Evolutionary conservation across 352 stramenopile species (phyloP), one percentile per base, ranked within the genome.

Genomic region (Globisporangium splendens): DNA sequence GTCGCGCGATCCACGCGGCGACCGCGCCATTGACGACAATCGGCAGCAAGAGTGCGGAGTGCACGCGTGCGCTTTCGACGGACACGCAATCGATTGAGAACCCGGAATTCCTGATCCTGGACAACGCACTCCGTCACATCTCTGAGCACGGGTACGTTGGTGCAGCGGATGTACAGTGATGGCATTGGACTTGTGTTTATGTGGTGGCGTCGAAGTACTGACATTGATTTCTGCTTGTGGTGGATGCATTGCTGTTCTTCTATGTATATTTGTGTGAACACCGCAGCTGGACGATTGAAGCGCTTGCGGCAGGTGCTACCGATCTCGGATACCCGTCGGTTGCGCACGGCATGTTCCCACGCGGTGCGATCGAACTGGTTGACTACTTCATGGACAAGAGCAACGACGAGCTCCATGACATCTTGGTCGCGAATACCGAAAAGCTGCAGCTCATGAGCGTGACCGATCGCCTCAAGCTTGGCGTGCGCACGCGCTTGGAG

Each of bases 351-450:
- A 91, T 93, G 83, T 85, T 95, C 46, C 59, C 75, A 12, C 82
- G 83, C 35, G 86, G 86, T 20, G 69, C 79, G 38, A 74, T 91
- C n/a, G 83, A 93, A 39, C 65, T 95, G 20, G 86, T 93, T 15
- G 78, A 93, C 54, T 89, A 78, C 65, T 95, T 91, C 55, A 95
- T 95, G 86, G 80, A 95, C 64, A 77, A 77, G 54, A 74, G 82
- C 53, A 66, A 81, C 56, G 54, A 73, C 53, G 63, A 88, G 53
- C 69, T 90, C 31, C 83, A 77, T n/a, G 59, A 72, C 39, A 79
- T 70, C 63, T 63, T 91, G n/a, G 72, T 83, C 54, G 59, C 58
- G 18, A 77, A 84, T 68, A 88, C 77, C 56, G 69, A 79, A 1
- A 59, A 77, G 62, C 65, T 91, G 41, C 81, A 90, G 59, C 57